Evolutionary conservation across 768 basidiomycete genomes (phyloP), one percentile per base, ranked within the genome.

Genomic region (Crepidotus variabilis): DNA sequence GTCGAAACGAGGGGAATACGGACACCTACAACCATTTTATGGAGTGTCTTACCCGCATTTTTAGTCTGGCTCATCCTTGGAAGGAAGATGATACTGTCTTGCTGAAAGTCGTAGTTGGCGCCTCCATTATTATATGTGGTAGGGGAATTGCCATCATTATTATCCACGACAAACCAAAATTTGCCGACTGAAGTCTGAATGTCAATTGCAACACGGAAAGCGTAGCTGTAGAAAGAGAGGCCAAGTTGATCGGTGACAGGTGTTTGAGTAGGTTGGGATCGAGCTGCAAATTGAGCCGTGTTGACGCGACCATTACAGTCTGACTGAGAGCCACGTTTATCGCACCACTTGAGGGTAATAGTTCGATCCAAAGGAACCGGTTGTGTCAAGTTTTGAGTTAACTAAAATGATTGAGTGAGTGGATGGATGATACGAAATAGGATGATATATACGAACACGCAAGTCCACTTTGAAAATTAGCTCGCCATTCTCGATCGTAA

Each of bases 51-150:
- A 14, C 45, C 46, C 28, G 24, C 28, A 32, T 18, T 18, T 21
- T 23, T 39, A 13, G 53, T 49, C 8, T 51, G 57, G 50, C 69
- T 69, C 47, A 71, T 60, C 47, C 61, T 68, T 9, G 71, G 72
- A 9, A 69, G 67, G 47, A 69, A 72, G 20, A 75, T 63, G 2
- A 74, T 20, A 16, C 62, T 57, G 52, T 75, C 74, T 55, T 75
- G 72, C 16, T 58, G 56, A 9, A 73, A 51, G 9, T 59, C 39
- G 56, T 73, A 75, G 8, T 62, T 64, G 23, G 61, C 55, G 5
- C 74, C 73, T n/a, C 60, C 65, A 56, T 75, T 75, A 20, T 71
- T 62, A 43, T 74, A 65, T 2, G 60, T 58, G 1, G 64, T 62
- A 2, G 67, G 50, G 5, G 60, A 55, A 18, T 65, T 66, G n/a